A percentile compares a stretch with the other conserved stretches of the same genome.
These are phyloP conservation scores for Skeletonema tropicum DNA, from an alignment of 108 stramenopile species.

Conservation along the genomic window DNA sequence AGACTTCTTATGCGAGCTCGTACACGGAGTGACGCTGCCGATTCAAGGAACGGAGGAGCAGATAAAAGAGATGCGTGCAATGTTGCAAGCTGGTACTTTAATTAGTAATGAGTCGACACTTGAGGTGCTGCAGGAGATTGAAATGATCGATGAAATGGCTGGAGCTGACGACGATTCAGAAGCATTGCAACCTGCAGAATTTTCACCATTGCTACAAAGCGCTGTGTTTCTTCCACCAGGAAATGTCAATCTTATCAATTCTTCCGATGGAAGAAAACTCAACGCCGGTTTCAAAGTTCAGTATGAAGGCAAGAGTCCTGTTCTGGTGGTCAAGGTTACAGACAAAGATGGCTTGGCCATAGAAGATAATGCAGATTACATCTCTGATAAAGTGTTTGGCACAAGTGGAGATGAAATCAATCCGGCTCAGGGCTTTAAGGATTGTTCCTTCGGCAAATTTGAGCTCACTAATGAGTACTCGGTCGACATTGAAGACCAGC, in stretches of 20 bases:
- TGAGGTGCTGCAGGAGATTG: slow-evolving; percentile 11
- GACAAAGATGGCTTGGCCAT: slow-evolving; percentile 32
- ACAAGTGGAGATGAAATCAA: slow-evolving; percentile 35
- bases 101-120: slow-evolving; percentile 26
- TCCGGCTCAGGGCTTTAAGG: slow-evolving; percentile 18
- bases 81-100: slow-evolving; percentile 31
- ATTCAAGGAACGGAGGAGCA: slow-evolving; percentile 36
- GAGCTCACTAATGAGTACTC: slow-evolving; percentile 19
- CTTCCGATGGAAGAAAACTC: not conserved
- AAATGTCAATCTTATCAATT: slow-evolving; percentile 8
- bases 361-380: not conserved
- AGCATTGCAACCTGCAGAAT: not conserved
- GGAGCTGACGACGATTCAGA: not conserved
- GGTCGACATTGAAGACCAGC: not conserved
- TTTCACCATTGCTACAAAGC: not conserved
- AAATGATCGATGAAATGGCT: not conserved
- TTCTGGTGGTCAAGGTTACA: slow-evolving; percentile 39
- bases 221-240: slow-evolving; percentile 15
- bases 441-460: slow-evolving; percentile 44
- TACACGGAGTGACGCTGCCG: slow-evolving; percentile 14
- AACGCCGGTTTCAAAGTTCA: slow-evolving; percentile 16
- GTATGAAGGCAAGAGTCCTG: slow-evolving; percentile 28
- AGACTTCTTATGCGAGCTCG: slow-evolving; percentile 34
- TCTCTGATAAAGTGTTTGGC: slow-evolving; percentile 51
- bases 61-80: slow-evolving; percentile 9